Conservation (phyloP, 768 basidiomycete genomes). For the Pluteus cervinus region DNA sequence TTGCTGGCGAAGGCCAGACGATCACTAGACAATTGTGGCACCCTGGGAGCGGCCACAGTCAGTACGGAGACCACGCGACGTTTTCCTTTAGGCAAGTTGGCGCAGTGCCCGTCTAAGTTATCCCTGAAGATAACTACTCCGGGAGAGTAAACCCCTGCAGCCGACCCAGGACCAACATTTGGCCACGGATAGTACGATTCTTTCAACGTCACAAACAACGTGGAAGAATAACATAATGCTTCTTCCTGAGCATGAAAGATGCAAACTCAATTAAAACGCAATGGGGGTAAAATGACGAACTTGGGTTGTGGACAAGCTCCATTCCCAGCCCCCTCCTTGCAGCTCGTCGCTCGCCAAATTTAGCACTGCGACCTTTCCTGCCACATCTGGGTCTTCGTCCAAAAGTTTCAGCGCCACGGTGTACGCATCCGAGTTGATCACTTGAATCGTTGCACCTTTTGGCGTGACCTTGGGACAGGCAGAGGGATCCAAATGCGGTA, state of each 20-base stretch:
- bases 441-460: constrained; percentile 13
- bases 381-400: constrained; percentile 15
- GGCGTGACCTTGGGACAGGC: constrained; percentile 11
- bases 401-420: constrained; percentile 26
- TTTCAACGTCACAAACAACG: constrained; percentile 35
- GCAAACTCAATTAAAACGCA: not conserved
- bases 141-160: constrained; percentile 36
- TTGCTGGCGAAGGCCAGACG: constrained; percentile 14
- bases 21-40: constrained; percentile 22
- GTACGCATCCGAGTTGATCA: constrained; percentile 34
- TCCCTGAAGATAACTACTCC: constrained; percentile 42
- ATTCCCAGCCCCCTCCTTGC: constrained; percentile 27
- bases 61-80: constrained; percentile 36
- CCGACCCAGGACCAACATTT: constrained; percentile 33
- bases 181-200: constrained; percentile 39
- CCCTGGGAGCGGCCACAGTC: constrained; percentile 38
- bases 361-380: constrained; percentile 26
- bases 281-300: constrained; percentile 10
- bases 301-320: constrained; percentile 23
- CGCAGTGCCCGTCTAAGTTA: constrained; percentile 36
- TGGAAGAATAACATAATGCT: constrained; percentile 42
- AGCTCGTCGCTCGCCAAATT: constrained; percentile 32
- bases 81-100: constrained; percentile 23
- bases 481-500: constrained; percentile 17
- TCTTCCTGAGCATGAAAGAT: constrained; percentile 27